Evolutionary conservation across 805 yeast genomes (phyloP).

Genomic region (Kuraishia cidri): DNA sequence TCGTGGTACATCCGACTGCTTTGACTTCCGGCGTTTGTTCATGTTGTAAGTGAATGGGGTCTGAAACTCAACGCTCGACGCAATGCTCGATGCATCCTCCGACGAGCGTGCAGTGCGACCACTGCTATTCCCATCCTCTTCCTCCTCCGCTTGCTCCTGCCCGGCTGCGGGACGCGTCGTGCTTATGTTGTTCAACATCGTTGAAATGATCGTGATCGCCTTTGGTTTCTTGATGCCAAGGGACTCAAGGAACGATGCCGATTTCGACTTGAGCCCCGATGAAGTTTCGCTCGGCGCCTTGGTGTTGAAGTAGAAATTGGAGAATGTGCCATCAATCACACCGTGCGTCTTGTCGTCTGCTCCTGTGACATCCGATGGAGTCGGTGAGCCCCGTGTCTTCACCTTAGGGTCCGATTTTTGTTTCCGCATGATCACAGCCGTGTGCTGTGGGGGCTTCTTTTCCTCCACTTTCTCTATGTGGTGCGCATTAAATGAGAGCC

Average conservation of each 20-base stretch:
- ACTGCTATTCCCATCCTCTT: too few relatives aligned
- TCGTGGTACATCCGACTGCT: not conserved
- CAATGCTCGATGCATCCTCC: not conserved
- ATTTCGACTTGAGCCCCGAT: not conserved
- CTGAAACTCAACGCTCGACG: not conserved
- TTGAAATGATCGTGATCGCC: slow-evolving; percentile 11
- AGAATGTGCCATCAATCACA: slow-evolving; percentile 5
- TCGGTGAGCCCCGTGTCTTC: too few relatives aligned
- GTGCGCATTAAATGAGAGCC: too few relatives aligned
- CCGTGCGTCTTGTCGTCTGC: not conserved
- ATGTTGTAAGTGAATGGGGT: not conserved
- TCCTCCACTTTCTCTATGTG: too few relatives aligned
- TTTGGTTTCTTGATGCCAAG: slow-evolving; percentile 2
- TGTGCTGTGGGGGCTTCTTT: too few relatives aligned
- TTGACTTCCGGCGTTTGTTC: not conserved
- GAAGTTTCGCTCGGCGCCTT: too few relatives aligned
- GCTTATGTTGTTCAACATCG: slow-evolving; percentile 8
- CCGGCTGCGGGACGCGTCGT: slow-evolving; percentile 4
- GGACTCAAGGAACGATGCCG: slow-evolving; percentile 1
- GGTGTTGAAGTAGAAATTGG: slow-evolving; percentile 7
- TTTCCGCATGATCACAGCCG: too few relatives aligned
- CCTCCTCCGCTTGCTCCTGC: not conserved
- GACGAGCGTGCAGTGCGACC: too few relatives aligned
- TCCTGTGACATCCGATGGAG: too few relatives aligned
- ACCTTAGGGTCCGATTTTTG: too few relatives aligned